Evolutionary conservation across 1,284 basidiomycete species (phyloP).

Genomic region (Lentinula novae-zelandiae): DNA sequence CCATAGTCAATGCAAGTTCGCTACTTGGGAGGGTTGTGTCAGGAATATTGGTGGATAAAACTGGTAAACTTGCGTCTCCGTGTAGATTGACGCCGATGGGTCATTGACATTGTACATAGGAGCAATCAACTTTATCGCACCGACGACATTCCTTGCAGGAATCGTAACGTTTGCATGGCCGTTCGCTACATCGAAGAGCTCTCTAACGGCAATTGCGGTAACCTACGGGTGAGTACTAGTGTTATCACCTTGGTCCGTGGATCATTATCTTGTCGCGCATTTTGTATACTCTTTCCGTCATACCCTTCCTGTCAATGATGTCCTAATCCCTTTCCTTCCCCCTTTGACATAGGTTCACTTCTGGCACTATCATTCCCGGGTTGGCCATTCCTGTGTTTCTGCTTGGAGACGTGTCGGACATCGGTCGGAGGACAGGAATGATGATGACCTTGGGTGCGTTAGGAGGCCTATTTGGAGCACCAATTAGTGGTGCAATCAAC

Average conservation of each 20-base stretch:
- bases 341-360: constrained; percentile 29
- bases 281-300: neutral
- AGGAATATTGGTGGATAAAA: constrained; percentile 34
- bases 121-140: constrained; percentile 38
- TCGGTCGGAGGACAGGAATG: constrained; percentile 47
- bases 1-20: constrained; percentile 40
- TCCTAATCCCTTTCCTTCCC: neutral
- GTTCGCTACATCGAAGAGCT: constrained; percentile 26
- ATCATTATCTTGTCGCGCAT: neutral
- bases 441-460: constrained; percentile 38
- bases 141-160: constrained; percentile 35
- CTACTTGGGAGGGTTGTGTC: constrained; percentile 34
- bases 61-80: constrained; percentile 23
- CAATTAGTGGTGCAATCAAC: constrained; percentile 44
- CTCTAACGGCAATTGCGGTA: constrained; percentile 32
- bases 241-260: neutral
- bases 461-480: constrained; percentile 35
- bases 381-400: constrained; percentile 37
- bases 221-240: constrained; percentile 36
- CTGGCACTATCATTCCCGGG: constrained; percentile 41
- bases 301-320: neutral
- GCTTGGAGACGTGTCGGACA: constrained; percentile 42
- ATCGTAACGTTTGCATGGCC: constrained; percentile 43
- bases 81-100: neutral
- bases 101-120: constrained; percentile 20